phyloP scores from a whole-genome alignment of 257 asterid species.

The Solanum neorickii region DNA sequence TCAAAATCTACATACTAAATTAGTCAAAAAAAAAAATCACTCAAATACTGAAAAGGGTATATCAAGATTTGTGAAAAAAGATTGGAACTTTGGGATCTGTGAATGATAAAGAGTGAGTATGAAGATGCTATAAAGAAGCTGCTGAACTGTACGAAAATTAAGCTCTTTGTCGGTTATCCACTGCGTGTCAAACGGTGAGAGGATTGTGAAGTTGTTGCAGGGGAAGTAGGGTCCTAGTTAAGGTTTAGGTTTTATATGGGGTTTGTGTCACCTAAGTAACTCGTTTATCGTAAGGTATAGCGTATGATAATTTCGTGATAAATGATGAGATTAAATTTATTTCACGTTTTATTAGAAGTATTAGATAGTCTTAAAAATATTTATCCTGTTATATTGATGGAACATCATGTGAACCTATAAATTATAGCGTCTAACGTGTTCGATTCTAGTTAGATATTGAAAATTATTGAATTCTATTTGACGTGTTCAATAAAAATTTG shows the following conservation, averaged over 20 bases:
- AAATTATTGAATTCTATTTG: too few species aligned
- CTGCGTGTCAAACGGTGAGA: not conserved
- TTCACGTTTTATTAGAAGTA: too few species aligned
- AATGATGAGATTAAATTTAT: too few species aligned
- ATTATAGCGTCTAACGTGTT: too few species aligned
- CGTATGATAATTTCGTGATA: too few species aligned
- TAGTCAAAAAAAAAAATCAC: not conserved
- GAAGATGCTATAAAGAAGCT: not conserved
- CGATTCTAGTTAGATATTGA: too few species aligned
- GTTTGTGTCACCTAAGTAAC: not conserved
- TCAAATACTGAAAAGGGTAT: not conserved
- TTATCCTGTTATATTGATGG: too few species aligned
- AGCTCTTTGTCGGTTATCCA: not conserved
- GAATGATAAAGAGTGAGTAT: not conserved
- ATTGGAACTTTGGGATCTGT: not conserved
- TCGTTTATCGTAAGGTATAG: too few species aligned
- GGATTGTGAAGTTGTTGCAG: not conserved
- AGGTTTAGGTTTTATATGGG: not conserved
- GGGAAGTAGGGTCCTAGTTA: not conserved
- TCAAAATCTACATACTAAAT: not conserved
- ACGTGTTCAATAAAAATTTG: too few species aligned
- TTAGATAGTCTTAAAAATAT: too few species aligned
- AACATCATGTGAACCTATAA: too few species aligned
- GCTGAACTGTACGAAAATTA: not conserved
- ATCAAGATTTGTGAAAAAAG: not conserved